Conservation (phyloP, 2,329 filamentous ascomycete species). For the Fusarium buharicum region DNA sequence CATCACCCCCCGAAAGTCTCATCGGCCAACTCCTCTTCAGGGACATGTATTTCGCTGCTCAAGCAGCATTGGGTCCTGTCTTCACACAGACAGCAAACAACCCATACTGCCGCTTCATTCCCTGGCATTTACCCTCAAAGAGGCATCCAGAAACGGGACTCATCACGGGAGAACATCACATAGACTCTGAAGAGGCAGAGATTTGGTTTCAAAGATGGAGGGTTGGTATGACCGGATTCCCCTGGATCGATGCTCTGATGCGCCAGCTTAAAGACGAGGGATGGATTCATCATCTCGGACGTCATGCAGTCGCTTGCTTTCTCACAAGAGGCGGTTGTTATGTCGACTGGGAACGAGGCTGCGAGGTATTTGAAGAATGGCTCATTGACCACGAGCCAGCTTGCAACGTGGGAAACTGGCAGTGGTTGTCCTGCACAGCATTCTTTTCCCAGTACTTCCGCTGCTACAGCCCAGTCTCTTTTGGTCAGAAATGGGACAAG, state of each 20-base stretch:
- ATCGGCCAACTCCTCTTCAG: slow-evolving; percentile 79
- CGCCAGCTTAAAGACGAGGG: slow-evolving; percentile 76
- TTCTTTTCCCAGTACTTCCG: slow-evolving; percentile 79
- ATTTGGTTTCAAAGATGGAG: slow-evolving; percentile 76
- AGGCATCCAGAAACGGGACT: slow-evolving; percentile 56
- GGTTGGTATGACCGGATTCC: slow-evolving; percentile 76
- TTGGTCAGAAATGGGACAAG: slow-evolving; percentile 80
- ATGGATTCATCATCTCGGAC: slow-evolving; percentile 83
- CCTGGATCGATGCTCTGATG: slow-evolving; percentile 85
- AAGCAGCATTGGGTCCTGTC: slow-evolving; percentile 71
- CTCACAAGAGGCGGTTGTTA: slow-evolving; percentile 83
- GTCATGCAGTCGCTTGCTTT: slow-evolving; percentile 83
- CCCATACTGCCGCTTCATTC: slow-evolving; percentile 75
- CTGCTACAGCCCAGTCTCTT: slow-evolving; percentile 75
- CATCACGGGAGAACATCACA: slow-evolving; percentile 68
- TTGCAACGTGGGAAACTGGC: slow-evolving; percentile 81
- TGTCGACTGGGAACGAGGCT: slow-evolving; percentile 80
- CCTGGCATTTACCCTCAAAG: slow-evolving; percentile 79
- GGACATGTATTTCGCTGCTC: slow-evolving; percentile 86
- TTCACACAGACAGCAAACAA: slow-evolving; percentile 76
- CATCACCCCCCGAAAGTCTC: slow-evolving; percentile 73
- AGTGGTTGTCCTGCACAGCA: slow-evolving; percentile 79
- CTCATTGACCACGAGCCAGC: slow-evolving; percentile 79
- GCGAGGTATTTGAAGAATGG: slow-evolving; percentile 80
- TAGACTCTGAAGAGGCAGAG: slow-evolving; percentile 72